Percentiles rank a stretch among this genome's conserved stretches.
Conservation (phyloP, 2,329 filamentous ascomycete genomes). For the Cercospora beticola region DNA sequence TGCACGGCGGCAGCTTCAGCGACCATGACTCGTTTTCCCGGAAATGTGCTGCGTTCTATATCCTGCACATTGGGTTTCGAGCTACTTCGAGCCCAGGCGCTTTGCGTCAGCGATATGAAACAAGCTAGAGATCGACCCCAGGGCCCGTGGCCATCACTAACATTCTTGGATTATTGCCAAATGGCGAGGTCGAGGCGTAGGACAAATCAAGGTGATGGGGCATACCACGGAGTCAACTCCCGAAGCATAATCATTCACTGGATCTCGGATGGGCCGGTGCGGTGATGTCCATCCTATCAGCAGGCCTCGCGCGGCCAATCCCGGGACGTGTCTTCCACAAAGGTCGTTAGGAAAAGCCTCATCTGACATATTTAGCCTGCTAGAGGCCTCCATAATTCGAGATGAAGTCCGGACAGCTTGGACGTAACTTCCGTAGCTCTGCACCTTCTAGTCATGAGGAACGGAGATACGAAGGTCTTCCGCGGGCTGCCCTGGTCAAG, state of each 20-base stretch:
- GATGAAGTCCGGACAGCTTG: not conserved
- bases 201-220: not conserved
- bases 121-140: not conserved
- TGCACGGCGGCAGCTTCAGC: not conserved
- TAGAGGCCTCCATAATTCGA: not conserved
- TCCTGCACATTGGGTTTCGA: not conserved
- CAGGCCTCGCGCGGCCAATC: conserved; percentile 2
- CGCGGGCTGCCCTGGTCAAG: not conserved
- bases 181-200: not conserved
- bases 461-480: conserved; percentile 1
- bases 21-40: not conserved
- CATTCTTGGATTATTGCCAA: not conserved
- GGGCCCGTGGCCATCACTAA: not conserved
- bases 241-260: not conserved
- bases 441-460: not conserved
- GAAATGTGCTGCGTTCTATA: not conserved
- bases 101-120: not conserved
- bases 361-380: not conserved
- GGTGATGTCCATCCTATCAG: conserved; percentile 2
- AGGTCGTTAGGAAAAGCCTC: not conserved
- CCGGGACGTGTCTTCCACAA: not conserved
- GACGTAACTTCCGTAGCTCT: not conserved
- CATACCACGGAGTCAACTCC: conserved; percentile 4
- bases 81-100: not conserved
- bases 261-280: not conserved